Conservation (phyloP, 495 filamentous ascomycete genomes). For the Penicillium malachiteum region DNA sequence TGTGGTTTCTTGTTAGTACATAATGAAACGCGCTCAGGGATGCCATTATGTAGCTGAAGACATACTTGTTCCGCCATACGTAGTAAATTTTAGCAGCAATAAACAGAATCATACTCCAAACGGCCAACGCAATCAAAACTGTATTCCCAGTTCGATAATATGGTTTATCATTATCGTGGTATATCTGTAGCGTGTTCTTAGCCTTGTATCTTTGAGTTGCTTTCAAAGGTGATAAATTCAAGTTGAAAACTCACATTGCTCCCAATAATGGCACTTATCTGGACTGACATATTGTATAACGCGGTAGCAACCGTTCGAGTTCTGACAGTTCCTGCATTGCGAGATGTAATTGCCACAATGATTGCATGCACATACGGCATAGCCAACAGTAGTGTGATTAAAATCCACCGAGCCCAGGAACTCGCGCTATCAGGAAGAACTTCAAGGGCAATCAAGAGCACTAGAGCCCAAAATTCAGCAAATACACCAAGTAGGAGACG, state of each 20-base stretch:
- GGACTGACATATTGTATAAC: constrained; percentile 76
- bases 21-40: not conserved
- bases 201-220: not conserved
- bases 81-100: constrained; percentile 62
- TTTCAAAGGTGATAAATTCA: not conserved
- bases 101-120: constrained; percentile 56
- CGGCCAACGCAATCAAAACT: constrained; percentile 56
- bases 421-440: constrained; percentile 33
- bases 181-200: constrained; percentile 44
- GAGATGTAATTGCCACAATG: constrained; percentile 64
- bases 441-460: constrained; percentile 52
- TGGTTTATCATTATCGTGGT: constrained; percentile 63
- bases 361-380: constrained; percentile 66
- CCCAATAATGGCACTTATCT: constrained; percentile 60
- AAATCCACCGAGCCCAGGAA: constrained; percentile 53
- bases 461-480: constrained; percentile 56
- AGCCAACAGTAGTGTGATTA: constrained; percentile 53
- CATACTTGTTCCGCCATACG: constrained; percentile 56
- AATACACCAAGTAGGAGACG: constrained; percentile 52
- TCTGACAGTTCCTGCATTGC: constrained; percentile 66
- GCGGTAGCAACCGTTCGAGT: constrained; percentile 63
- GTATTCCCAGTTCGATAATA: constrained; percentile 66
- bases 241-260: constrained; percentile 50
- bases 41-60: not conserved
- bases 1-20: constrained; percentile 10